Evolutionary conservation across 108 stramenopile species (phyloP), one percentile per base, ranked within the genome.

Genomic region (Nannochloropsis oceanica): DNA sequence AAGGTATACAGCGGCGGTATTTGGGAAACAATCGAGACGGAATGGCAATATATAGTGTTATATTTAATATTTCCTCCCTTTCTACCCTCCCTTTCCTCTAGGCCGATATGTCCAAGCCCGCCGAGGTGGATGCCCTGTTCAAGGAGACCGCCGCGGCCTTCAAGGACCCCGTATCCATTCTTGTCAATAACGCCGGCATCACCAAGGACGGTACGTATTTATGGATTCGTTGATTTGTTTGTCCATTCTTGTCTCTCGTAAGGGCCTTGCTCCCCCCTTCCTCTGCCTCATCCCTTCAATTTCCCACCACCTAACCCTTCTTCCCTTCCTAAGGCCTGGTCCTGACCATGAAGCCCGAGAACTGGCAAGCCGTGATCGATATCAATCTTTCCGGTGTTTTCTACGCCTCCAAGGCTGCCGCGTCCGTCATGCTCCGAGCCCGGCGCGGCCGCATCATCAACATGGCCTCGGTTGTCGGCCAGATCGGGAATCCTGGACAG

Each of bases 131-230:
- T 81, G 88, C 84, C 12, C 91, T 97, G 88, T 95, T 97, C 86
- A 83, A 85, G 82, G 85, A 73, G 42, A 84, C 88, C 11, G 82
- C 46, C 44, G 82, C 43, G 12, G 87, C 87, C 42, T 89, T 89
- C 85, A 91, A 91, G 13, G 86, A 91, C 59, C 83, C 92, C 80
- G 91, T 94, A 12, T 94, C 94, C 80, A 94, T 97, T 27, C 90
- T 98, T 24, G 93, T 98, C 85, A 98, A 98, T 92, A 98, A 98
- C 84, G 97, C 97, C 87, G 97, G 97, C 80, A 97, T 98, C 86
- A 98, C 96, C 43, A 85, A 89, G 14, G 86, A 87, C 27, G 59
- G 59, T 73, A 9, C 59, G 59, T 73, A 10, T 73, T 73, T 73
- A 73, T 18, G 8, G 2, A 73, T 73, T 25, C 82, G 88, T 25